Evolutionary conservation across 306 rosid species (phyloP).

Genomic region (Citrullus mucosospermus): DNA sequence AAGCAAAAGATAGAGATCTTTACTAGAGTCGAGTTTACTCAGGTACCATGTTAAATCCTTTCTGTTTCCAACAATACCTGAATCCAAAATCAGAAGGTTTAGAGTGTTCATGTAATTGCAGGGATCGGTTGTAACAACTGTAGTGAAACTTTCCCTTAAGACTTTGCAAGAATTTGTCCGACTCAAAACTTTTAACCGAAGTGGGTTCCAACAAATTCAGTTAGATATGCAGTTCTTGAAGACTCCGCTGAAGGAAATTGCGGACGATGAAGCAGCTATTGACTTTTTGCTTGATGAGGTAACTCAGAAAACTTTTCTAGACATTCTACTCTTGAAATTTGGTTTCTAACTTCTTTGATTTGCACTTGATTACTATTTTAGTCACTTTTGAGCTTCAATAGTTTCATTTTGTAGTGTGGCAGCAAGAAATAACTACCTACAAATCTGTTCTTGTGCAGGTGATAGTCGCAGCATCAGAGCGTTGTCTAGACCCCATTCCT

Average conservation of each 20-base stretch:
- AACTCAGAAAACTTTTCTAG: slow-evolving; percentile 3
- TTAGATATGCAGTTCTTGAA: slow-evolving; percentile 78
- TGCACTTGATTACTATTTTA: background rate
- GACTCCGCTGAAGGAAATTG: slow-evolving; percentile 59
- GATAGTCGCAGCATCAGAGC: slow-evolving; percentile 78
- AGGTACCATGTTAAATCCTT: slow-evolving; percentile 36
- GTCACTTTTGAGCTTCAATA: background rate
- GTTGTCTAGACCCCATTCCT: slow-evolving; percentile 82
- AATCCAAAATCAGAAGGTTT: slow-evolving; percentile 10
- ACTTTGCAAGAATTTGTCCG: slow-evolving; percentile 83
- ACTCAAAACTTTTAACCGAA: slow-evolving; percentile 76
- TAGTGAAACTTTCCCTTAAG: slow-evolving; percentile 80
- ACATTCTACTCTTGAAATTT: background rate
- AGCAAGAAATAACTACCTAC: background rate
- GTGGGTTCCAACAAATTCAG: slow-evolving; percentile 97
- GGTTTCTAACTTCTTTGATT: background rate
- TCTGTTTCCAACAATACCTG: slow-evolving; percentile 3
- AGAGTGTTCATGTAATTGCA: slow-evolving; percentile 29
- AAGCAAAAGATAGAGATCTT: slow-evolving; percentile 91
- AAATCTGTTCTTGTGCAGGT: slow-evolving; percentile 34
- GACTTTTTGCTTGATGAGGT: slow-evolving; percentile 97
- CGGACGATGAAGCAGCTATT: slow-evolving; percentile 78
- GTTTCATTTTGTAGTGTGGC: background rate
- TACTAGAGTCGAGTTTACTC: slow-evolving; percentile 81
- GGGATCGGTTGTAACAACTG: slow-evolving; percentile 73